phyloP scores from a whole-genome alignment of 2,329 filamentous ascomycete genomes.

The Chaetomiaceae sp. region DNA sequence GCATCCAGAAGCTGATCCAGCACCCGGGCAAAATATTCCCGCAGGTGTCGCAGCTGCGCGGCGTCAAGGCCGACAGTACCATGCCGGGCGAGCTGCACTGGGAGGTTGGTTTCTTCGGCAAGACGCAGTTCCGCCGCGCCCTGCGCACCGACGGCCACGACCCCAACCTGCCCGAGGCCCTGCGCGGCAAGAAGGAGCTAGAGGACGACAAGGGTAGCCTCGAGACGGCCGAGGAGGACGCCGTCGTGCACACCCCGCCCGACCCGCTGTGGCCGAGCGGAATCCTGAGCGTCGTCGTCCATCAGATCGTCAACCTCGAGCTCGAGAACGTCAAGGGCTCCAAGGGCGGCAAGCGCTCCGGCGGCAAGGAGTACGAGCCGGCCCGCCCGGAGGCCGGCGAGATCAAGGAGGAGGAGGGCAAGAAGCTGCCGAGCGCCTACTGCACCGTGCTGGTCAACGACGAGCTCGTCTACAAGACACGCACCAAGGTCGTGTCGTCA shows the following conservation, averaged over 20 bases:
- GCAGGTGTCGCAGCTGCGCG: constrained; percentile 75
- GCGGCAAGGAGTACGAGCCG: constrained; percentile 82
- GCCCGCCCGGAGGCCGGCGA: constrained; percentile 78
- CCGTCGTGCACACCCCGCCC: constrained; percentile 82
- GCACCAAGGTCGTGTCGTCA: constrained; percentile 86
- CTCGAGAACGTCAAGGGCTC: constrained; percentile 88
- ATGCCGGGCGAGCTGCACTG: constrained; percentile 95
- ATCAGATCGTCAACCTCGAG: constrained; percentile 93
- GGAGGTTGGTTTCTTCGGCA: constrained; percentile 94
- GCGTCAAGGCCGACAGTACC: constrained; percentile 73
- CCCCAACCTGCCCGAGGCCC: constrained; percentile 64
- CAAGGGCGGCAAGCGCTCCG: constrained; percentile 60
- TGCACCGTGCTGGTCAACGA: constrained; percentile 91
- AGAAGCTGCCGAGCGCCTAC: constrained; percentile 80
- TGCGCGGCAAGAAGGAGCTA: constrained; percentile 69
- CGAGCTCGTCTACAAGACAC: constrained; percentile 84
- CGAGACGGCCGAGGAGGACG: constrained; percentile 71
- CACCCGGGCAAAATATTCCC: constrained; percentile 91
- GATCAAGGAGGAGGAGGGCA: constrained; percentile 76
- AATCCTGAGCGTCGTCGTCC: constrained; percentile 77
- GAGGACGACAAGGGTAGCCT: constrained; percentile 84
- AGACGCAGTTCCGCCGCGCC: constrained; percentile 79
- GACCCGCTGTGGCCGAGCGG: constrained; percentile 96
- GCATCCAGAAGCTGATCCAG: constrained; percentile 91
- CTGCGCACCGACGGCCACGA: constrained; percentile 85